Base-by-base conservation (phyloP, 768 basidiomycete species). In the Phaeotremella fagi region DNA sequence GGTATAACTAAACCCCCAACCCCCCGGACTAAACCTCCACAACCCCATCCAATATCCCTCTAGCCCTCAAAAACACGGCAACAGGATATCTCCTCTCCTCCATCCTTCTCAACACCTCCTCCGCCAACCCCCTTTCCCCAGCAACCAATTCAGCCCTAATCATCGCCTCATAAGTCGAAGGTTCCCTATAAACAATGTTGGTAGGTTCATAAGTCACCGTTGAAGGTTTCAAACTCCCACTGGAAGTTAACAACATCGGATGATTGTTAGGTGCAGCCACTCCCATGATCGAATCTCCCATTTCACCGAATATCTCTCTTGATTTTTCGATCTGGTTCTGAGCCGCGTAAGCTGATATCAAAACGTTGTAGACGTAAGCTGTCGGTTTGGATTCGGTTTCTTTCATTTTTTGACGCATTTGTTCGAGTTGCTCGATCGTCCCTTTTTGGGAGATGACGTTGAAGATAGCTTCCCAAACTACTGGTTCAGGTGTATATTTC, bases 191-290 rank as follows among this genome's bases (percentile, higher is more conserved):
- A 4, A 90, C 85, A 45, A 83, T 79, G 65, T 79, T 76, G 4
- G 77, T 70, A 1, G 63, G 56, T 53, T 76, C 66, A 18, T 82
- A 70, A 54, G 14, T 68, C 12, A 55, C 57, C 3, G 63, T 65
- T 12, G 51, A 64, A 4, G 69, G 51, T 22, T 73, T 66, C 14
- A 61, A 59, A 15, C 74, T 63, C 33, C 80, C 78, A 44, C 66
- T 67, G 16, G 57, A 63, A 12, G 66, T 85, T 78, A 60, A 57
- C 60, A 91, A 84, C 2, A 84, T 82, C 3, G 82, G 81, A 72
- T 92, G 94, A 71, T 97, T 97, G 60, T 88, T 84, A 2, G 86
- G 80, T 0, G 91, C 90, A 2, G 92, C 91, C 15, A 92, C 81
- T 29, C 73, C 72, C n/a, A 81, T 80, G 0, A 87, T 80, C 0